A percentile compares a stretch with the other conserved stretches of the same genome.
These are phyloP conservation scores for Olyra latifolia DNA, from an alignment of 176 grass and related monocot species.

Conservation along the genomic window DNA sequence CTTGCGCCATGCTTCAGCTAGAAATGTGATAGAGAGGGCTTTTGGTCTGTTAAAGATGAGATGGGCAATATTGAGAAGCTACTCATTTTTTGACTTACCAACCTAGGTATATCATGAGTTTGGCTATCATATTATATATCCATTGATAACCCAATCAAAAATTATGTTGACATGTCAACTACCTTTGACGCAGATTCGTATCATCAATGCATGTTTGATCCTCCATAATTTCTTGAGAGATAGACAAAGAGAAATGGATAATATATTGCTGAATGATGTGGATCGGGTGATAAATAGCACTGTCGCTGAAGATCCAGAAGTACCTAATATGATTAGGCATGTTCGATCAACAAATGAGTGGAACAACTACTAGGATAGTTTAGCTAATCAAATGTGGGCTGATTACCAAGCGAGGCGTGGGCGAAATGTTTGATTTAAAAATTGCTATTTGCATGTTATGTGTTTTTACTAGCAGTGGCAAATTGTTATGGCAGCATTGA, in stretches of 20 bases:
- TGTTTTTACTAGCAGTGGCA: too few relatives aligned
- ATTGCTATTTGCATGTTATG: too few relatives aligned
- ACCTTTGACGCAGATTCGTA: slow-evolving; percentile 17
- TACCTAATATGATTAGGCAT: background rate
- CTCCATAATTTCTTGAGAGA: too few relatives aligned
- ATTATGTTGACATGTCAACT: too few relatives aligned
- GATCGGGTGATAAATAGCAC: background rate
- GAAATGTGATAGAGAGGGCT: background rate
- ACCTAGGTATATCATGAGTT: too few relatives aligned
- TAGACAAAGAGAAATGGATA: background rate
- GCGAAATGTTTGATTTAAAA: too few relatives aligned
- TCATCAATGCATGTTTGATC: slow-evolving; percentile 17
- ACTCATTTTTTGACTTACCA: too few relatives aligned
- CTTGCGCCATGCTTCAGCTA: background rate
- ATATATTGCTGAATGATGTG: background rate
- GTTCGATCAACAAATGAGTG: background rate
- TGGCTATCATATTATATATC: too few relatives aligned
- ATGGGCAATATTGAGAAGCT: too few relatives aligned
- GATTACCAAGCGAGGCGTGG: background rate
- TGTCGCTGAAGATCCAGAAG: background rate
- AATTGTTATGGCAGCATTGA: too few relatives aligned
- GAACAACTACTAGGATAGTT: background rate
- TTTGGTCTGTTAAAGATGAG: background rate
- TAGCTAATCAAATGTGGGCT: too few relatives aligned
- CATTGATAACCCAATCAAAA: too few relatives aligned